phyloP scores from a whole-genome alignment of 805 yeast genomes.

The Kluyveromyces dobzhanskii region DNA sequence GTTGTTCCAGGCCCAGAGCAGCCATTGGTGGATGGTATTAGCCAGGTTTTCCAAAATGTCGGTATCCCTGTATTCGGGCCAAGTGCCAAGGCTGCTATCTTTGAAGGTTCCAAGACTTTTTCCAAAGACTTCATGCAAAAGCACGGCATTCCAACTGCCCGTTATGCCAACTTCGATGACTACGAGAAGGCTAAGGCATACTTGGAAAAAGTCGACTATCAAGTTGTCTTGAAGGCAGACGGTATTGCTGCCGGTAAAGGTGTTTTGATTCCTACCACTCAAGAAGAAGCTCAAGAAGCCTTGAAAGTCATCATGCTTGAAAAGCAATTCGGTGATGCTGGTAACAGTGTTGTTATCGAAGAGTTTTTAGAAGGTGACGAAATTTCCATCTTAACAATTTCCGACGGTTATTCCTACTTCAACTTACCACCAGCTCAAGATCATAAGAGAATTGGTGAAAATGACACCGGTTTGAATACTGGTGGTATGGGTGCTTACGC shows the following conservation, averaged over 20 bases:
- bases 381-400: conserved; percentile 80
- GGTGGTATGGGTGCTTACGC: conserved; percentile 99
- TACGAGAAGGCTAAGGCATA: conserved; percentile 70
- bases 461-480: conserved; percentile 90
- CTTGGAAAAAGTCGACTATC: conserved; percentile 54
- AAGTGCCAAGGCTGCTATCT: conserved; percentile 74
- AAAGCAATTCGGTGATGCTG: conserved; percentile 85
- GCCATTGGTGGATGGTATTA: conserved; percentile 91
- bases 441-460: conserved; percentile 91
- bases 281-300: conserved; percentile 78
- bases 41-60: conserved; percentile 59
- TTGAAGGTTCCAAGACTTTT: conserved; percentile 96
- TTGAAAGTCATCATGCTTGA: conserved; percentile 84
- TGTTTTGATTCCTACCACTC: conserved; percentile 80
- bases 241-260: conserved; percentile 99
- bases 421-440: conserved; percentile 97
- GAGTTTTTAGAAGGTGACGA: conserved; percentile 97
- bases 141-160: conserved; percentile 92
- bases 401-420: conserved; percentile 87
- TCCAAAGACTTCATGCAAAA: conserved; percentile 90
- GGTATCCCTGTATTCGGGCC: conserved; percentile 99
- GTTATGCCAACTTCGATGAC: conserved; percentile 70
- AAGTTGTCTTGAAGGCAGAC: conserved; percentile 90
- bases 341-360: conserved; percentile 91
- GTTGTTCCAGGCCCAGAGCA: conserved; percentile 99